Evolutionary conservation across 768 basidiomycete species (phyloP).

Genomic region (Tulasnella sp.): DNA sequence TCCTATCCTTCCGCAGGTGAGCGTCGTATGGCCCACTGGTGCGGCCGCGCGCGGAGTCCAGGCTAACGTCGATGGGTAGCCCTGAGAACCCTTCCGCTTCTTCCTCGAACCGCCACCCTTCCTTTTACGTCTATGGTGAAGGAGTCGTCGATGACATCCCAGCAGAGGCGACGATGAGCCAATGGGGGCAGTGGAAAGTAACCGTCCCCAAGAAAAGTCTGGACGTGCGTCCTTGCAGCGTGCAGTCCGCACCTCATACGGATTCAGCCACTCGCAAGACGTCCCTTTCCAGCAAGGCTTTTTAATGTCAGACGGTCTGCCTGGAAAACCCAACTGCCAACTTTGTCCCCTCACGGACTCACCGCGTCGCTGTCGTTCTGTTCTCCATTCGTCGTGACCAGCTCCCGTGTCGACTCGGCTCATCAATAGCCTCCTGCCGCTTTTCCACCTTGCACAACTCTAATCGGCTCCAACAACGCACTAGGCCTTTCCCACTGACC

Average conservation of each 20-base stretch:
- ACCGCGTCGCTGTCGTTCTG: conserved; percentile 5
- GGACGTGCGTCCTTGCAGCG: neutral
- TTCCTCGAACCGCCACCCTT: neutral
- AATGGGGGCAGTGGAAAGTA: neutral
- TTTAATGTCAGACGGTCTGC: conserved; percentile 2
- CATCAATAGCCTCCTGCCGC: neutral
- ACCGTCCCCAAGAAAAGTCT: neutral
- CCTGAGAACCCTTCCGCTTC: conserved; percentile 7
- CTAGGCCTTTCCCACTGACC: conserved; percentile 1
- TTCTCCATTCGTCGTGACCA: conserved; percentile 2
- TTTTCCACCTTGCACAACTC: conserved; percentile 3
- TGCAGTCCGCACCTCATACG: neutral
- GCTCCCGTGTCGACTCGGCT: conserved; percentile 9
- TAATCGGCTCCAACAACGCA: conserved; percentile 6
- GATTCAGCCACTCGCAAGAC: neutral
- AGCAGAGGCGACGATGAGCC: neutral
- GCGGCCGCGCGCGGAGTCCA: neutral
- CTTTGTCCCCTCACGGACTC: conserved; percentile 11
- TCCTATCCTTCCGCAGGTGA: conserved; percentile 14
- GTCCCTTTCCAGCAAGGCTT: conserved; percentile 14
- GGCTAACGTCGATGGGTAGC: conserved; percentile 4
- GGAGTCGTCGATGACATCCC: conserved; percentile 12
- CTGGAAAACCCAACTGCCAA: conserved; percentile 1
- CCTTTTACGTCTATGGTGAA: neutral
- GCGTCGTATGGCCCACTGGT: conserved; percentile 5